These are phyloP conservation scores for Pecoramyces ruminantium DNA, from an alignment of 192 early-diverging fungal species.

Conservation along the genomic window DNA sequence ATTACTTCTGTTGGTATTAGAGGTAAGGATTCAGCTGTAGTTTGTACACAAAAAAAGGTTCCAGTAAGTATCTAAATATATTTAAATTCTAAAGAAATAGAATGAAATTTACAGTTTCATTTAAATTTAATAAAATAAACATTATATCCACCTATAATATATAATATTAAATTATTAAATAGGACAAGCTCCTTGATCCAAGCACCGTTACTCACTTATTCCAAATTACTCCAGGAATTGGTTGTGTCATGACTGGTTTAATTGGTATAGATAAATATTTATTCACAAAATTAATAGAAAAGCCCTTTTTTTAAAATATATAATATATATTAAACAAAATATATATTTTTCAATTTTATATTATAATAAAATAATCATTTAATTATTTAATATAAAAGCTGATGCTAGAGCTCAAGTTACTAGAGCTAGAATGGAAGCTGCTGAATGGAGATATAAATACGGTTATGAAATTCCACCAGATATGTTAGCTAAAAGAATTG, in stretches of 20 bases:
- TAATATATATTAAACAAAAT: too few relatives aligned
- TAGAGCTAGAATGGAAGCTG: conserved; percentile 86
- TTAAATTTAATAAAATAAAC: too few relatives aligned
- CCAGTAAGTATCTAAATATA: conserved; percentile 32
- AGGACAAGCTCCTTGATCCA: conserved; percentile 94
- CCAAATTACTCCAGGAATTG: conserved; percentile 77
- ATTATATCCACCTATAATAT: too few relatives aligned
- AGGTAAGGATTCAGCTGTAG: conserved; percentile 85
- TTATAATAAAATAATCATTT: too few relatives aligned
- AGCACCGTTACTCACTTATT: conserved; percentile 86
- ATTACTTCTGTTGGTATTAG: conserved; percentile 90
- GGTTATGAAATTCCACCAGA: conserved; percentile 95
- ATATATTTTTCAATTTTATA: too few relatives aligned
- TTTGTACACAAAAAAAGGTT: conserved; percentile 96
- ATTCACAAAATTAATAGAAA: too few relatives aligned
- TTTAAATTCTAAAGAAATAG: too few relatives aligned
- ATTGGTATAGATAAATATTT: conserved; percentile 44
- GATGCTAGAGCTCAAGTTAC: conserved; percentile 87
- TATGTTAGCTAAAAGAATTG: conserved; percentile 92
- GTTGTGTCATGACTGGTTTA: conserved; percentile 97
- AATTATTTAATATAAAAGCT: conserved; percentile 39
- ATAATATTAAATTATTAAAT: neutral
- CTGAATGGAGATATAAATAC: conserved; percentile 96
- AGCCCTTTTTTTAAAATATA: too few relatives aligned
- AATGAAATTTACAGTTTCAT: too few relatives aligned